Evolutionary conservation across 2,329 filamentous ascomycete species (phyloP).

Genomic region (Aspergillus transmontanensis): DNA sequence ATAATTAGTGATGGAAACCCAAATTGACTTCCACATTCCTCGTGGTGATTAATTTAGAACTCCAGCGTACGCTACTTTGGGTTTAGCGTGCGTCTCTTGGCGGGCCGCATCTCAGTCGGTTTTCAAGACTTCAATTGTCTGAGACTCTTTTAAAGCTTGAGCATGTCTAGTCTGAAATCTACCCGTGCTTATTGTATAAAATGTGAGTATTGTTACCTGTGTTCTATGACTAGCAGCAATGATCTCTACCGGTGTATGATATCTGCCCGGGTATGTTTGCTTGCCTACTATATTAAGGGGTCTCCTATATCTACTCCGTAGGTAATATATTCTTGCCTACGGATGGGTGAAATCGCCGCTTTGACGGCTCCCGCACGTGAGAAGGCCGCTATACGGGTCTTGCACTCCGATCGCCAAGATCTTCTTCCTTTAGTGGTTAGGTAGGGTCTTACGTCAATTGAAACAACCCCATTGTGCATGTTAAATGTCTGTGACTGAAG

Average conservation of each 20-base stretch:
- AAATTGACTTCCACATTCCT: constrained; percentile 9
- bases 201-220: neutral
- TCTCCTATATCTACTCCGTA: neutral
- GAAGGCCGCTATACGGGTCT: neutral
- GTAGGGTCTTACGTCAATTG: neutral
- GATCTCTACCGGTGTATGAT: neutral
- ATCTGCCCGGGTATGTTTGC: neutral
- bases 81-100: constrained; percentile 2
- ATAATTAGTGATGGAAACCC: constrained; percentile 6
- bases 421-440: neutral
- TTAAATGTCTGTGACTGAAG: neutral
- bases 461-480: neutral
- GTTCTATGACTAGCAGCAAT: neutral
- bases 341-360: neutral
- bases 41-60: constrained; percentile 13
- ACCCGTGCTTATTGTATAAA: no score
- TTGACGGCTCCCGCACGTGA: neutral
- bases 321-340: neutral
- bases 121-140: neutral
- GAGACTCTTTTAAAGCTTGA: neutral
- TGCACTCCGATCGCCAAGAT: neutral
- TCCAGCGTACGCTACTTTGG: neutral
- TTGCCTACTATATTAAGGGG: neutral
- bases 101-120: constrained; percentile 1
- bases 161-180: neutral